Base-by-base conservation (phyloP, 495 filamentous ascomycete species). In the Podospora tetraspora region DNA sequence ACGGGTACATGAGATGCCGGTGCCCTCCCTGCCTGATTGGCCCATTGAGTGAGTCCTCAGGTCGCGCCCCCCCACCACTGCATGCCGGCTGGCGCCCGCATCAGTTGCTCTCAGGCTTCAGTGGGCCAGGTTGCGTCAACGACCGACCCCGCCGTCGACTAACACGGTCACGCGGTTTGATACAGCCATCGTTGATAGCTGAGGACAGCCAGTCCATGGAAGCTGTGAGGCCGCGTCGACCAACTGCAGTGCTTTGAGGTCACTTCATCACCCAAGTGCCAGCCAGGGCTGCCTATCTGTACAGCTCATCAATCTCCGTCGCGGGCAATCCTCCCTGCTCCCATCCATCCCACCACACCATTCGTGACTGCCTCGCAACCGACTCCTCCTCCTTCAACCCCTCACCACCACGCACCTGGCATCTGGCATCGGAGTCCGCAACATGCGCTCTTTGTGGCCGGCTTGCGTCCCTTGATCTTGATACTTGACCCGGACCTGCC, bases 101-200 rank as follows among this genome's bases (percentile, higher is more conserved):
- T 57, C 23, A 19, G 11, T 63, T 23, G 63, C 52, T 56, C 29
- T 23, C 24, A 60, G 27, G 27, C 63, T 37, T 61, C 27, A 27
- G 22, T 62, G 57, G 57, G 43, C 34, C 29, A 63, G 58, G 62
- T 57, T 63, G 52, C 63, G 52, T 30, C 22, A 23, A 52, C 32
- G 23, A 52, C 62, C 19, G 61, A 71, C 71, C 71, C 71, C 71
- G 68, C 71, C 56, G 71, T 68, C 56, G 30, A 71, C 66, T 71
- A 73, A 72, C 69, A 73, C 62, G n/a, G 27, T 68, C 62, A 37
- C 22, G 56, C 59, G 60, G 68, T 32, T 58, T 56, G 23, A 11
- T 58, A 34, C 68, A 57, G 57, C 59, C 66, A 43, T 61, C 58
- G 59, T 32, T 60, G 71, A 75, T 75, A 75, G 64, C 64, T 63